phyloP scores from a whole-genome alignment of 441 rosid genomes.

The Euphorbia celastroides region DNA sequence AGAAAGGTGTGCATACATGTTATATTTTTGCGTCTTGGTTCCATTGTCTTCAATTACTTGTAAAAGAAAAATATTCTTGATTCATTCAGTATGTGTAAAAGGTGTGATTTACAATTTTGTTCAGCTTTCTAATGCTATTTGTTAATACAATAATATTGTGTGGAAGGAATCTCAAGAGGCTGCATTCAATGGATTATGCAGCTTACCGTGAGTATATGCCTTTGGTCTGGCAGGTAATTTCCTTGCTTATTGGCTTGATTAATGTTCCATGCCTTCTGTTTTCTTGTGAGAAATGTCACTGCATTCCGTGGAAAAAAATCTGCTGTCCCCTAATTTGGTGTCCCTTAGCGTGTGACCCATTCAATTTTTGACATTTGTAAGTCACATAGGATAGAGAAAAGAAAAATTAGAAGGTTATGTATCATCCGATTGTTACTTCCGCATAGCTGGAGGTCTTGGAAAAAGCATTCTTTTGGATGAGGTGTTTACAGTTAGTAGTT shows the following conservation, averaged over 20 bases:
- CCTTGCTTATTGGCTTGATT: constrained; percentile 12
- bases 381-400: no score
- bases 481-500: neutral
- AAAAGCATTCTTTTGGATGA: neutral
- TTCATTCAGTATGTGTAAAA: neutral
- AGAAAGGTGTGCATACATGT: neutral
- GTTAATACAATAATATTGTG: constrained; percentile 13
- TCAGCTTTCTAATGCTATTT: constrained; percentile 12
- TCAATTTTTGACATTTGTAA: no score
- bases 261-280: neutral
- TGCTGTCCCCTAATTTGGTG: no score
- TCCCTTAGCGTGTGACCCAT: no score
- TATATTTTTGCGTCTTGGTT: neutral
- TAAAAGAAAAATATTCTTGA: neutral
- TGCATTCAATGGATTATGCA: constrained; percentile 23
- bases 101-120: neutral
- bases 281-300: neutral
- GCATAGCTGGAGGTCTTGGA: neutral
- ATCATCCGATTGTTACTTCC: neutral
- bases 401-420: neutral
- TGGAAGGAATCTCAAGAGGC: constrained; percentile 32
- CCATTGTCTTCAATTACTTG: neutral
- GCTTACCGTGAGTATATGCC: constrained; percentile 76
- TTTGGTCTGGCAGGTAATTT: constrained; percentile 73
- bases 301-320: neutral